Base-by-base conservation (phyloP, 1,284 basidiomycete species). In the Trichosporon ovoides region DNA sequence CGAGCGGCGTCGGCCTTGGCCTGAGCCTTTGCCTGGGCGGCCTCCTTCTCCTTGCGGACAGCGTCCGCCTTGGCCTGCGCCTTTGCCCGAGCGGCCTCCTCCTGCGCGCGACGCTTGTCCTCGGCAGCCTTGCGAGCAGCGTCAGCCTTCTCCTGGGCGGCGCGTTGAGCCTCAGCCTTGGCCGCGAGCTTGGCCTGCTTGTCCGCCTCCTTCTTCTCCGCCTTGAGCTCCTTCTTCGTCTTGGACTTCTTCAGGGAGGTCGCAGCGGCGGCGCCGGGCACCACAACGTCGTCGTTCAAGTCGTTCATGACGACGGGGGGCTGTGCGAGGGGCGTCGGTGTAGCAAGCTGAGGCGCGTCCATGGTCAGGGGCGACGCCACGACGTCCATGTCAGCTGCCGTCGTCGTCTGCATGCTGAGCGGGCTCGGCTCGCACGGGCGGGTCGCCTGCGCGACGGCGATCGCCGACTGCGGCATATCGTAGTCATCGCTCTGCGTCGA, bases 161-260 rank as follows among this genome's bases (percentile, higher is more conserved):
- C 66, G 48, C 40, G 38, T 40, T 57, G 46, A 11, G 40, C 64
- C 53, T 59, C 49, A 18, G 40, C 40, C 49, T 57, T 55, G 24
- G 60, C 60, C 34, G 55, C 54, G 24, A 50, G 46, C 55, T 59
- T 56, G 12, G 53, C 53, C 14, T 50, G 50, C 52, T 57, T 66
- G 20, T 69, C 68, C 16, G 59, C 63, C 10, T 62, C 67, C 68
- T 69, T 69, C 24, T 69, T 87, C 66, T 90, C 88, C 55, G 83
- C 82, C 38, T 84, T 82, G 28, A 91, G 78, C 66, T 89, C 85
- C 66, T 86, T 84, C 77, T 89, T 90, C 73, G 89, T 86, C 71
- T 89, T 74, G n/a, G 55, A n/a, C 57, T 71, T 72, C 5, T 61
- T 58, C 11, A 58, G 57, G 12, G 56, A 28, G 12, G 48, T 40